These are phyloP conservation scores for Spathaspora sp. DNA, from an alignment of 805 yeast genomes.

Conservation along the genomic window DNA sequence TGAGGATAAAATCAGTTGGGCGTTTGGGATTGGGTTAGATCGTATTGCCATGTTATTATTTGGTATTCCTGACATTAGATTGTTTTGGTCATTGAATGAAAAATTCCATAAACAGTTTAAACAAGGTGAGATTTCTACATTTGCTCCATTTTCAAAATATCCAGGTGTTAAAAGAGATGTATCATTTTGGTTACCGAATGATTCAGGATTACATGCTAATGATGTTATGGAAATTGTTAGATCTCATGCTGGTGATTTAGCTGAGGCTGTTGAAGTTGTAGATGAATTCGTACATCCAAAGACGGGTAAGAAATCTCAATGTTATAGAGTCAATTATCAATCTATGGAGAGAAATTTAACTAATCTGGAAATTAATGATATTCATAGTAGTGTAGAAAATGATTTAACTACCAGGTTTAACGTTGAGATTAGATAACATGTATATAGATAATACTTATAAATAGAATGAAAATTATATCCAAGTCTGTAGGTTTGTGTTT, in stretches of 20 bases:
- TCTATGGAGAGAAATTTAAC: constrained; percentile 93
- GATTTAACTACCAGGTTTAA: constrained; percentile 50
- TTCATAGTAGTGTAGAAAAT: constrained; percentile 63
- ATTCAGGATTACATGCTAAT: constrained; percentile 62
- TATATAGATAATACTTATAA: neutral
- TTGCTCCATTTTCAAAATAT: constrained; percentile 85
- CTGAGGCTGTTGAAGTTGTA: constrained; percentile 75
- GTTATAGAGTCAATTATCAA: constrained; percentile 89
- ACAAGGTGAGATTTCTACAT: constrained; percentile 61
- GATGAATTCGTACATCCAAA: constrained; percentile 88
- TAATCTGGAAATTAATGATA: constrained; percentile 73
- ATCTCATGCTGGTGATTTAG: constrained; percentile 77
- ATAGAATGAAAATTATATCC: too few species aligned
- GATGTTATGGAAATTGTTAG: constrained; percentile 94
- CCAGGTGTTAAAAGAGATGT: constrained; percentile 86
- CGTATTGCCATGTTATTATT: constrained; percentile 93
- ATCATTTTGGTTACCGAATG: constrained; percentile 80
- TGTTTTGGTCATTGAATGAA: constrained; percentile 85
- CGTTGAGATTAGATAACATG: constrained; percentile 50
- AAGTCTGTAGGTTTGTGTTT: too few species aligned
- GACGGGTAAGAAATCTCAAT: constrained; percentile 69
- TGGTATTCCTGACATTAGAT: constrained; percentile 91
- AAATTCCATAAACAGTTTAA: constrained; percentile 73
- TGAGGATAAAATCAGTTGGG: constrained; percentile 81
- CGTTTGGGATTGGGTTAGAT: constrained; percentile 94